Conservation (phyloP, 495 filamentous ascomycete species). For the Rhypophila decipiens region DNA sequence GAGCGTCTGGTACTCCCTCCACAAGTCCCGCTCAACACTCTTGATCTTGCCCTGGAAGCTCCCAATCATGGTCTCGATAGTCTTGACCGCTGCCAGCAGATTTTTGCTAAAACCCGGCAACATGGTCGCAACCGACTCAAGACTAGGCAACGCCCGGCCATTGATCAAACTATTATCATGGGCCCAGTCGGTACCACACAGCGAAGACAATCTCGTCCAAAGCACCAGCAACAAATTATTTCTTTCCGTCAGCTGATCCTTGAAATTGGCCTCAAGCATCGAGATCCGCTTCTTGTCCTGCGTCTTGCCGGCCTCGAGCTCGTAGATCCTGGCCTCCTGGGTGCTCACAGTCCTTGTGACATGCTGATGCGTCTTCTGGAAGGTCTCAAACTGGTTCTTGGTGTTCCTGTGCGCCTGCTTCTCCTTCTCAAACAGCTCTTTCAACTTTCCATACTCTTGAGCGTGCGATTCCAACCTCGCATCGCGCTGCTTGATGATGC, state of each 20-base stretch:
- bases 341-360: slow-evolving; percentile 74
- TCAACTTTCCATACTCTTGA: slow-evolving; percentile 76
- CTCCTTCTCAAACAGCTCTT: slow-evolving; percentile 88
- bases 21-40: slow-evolving; percentile 77
- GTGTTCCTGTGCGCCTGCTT: slow-evolving; percentile 75
- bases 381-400: slow-evolving; percentile 77
- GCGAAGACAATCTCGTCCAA: slow-evolving; percentile 78
- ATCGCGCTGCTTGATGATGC: slow-evolving; percentile 84
- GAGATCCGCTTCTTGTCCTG: slow-evolving; percentile 69
- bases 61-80: slow-evolving; percentile 73
- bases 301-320: slow-evolving; percentile 68
- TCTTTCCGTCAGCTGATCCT: slow-evolving; percentile 81
- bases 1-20: slow-evolving; percentile 81
- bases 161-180: slow-evolving; percentile 85
- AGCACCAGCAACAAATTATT: slow-evolving; percentile 78
- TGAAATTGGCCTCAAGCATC: slow-evolving; percentile 67
- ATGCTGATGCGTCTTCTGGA: slow-evolving; percentile 79
- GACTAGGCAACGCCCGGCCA: slow-evolving; percentile 67
- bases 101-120: slow-evolving; percentile 85
- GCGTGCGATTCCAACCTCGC: slow-evolving; percentile 81
- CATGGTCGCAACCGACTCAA: slow-evolving; percentile 74
- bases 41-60: slow-evolving; percentile 75
- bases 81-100: slow-evolving; percentile 78
- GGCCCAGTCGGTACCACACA: slow-evolving; percentile 90
- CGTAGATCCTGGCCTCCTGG: slow-evolving; percentile 74